These are phyloP conservation scores for Ramularia endophylla DNA, from an alignment of 2,329 filamentous ascomycete species.

Conservation along the genomic window DNA sequence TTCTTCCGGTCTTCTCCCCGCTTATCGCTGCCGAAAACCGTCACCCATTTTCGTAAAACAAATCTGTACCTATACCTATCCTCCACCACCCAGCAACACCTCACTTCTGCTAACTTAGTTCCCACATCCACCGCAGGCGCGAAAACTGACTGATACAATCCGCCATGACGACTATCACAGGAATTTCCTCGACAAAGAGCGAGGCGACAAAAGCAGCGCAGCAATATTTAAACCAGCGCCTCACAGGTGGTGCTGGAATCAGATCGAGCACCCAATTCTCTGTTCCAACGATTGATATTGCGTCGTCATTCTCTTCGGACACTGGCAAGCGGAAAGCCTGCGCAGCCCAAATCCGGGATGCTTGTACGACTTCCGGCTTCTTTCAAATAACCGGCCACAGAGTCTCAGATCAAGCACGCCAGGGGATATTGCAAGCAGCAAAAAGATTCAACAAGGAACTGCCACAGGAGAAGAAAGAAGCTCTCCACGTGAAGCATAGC, in stretches of 20 bases:
- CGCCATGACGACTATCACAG: conserved; percentile 8
- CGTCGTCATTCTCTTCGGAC: conserved; percentile 31
- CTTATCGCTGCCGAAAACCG: too few relatives aligned
- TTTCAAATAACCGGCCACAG: conserved; percentile 38
- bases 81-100: too few relatives aligned
- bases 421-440: conserved; percentile 33
- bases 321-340: conserved; percentile 31
- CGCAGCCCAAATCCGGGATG: conserved; percentile 34
- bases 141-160: not conserved
- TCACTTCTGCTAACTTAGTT: too few relatives aligned
- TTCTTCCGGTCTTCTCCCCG: too few relatives aligned
- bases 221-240: conserved; percentile 31
- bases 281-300: conserved; percentile 36
- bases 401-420: conserved; percentile 25
- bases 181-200: conserved; percentile 16
- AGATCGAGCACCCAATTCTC: conserved; percentile 22
- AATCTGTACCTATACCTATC: too few relatives aligned
- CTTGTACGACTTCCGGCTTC: conserved; percentile 36
- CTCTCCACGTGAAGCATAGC: conserved; percentile 35
- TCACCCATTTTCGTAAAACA: too few relatives aligned
- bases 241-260: conserved; percentile 9
- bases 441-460: conserved; percentile 33
- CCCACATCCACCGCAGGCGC: too few relatives aligned
- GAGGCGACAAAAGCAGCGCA: conserved; percentile 32
- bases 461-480: conserved; percentile 31